Base-by-base conservation (phyloP, 225 moss, liverwort and hornwort species). In the Ulota crispa region DNA sequence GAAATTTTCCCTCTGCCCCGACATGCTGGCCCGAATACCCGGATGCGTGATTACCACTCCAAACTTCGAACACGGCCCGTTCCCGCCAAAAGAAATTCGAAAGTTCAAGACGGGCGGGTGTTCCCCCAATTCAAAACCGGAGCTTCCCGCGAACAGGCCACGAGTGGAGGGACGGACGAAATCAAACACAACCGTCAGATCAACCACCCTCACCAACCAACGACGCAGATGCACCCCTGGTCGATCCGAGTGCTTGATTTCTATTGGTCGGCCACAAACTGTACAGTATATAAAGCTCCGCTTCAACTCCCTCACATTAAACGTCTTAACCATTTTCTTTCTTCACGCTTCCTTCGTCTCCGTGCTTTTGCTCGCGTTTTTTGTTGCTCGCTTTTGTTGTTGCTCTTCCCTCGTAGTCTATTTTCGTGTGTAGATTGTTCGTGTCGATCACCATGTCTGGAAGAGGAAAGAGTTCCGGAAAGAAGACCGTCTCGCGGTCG, bases 401-500 rank as follows among this genome's bases (percentile, higher is more conserved):
- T 18, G 18, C 18, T 50, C 50, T 14, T 50, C 5, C 5, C 18
- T 50, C 18, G 18, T 18, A 50, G 18, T 18, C 16, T 50, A 5
- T 50, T 15, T 16, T 50, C 5, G 18, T 5, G 15, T 50, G 2
- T 5, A 1, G 16, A 16, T 18, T 18, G 6, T 5, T 62, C 18
- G 23, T 34, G 34, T 73, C 12, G 14, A 11, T 20, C 15, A 65
- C 10, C 23, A 86, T 87, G 87, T 87, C 87, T 16, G 81, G 83
- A 56, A 61, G 87, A 73, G 87, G 83, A 11, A 87, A 87, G 67
- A 87, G 87, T 54, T 87, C 87, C 10, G 87, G 83, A 4, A 87
- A 87, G 87, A 87, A 87, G 83, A 83, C 87, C 2, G 80, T 87
- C 1, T 87, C 87, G n/a, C 76, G 83, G 62, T 87, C 83, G 3